These are phyloP conservation scores for Blakeslea trispora DNA, from an alignment of 371 early-diverging fungal genomes.

Conservation along the genomic window DNA sequence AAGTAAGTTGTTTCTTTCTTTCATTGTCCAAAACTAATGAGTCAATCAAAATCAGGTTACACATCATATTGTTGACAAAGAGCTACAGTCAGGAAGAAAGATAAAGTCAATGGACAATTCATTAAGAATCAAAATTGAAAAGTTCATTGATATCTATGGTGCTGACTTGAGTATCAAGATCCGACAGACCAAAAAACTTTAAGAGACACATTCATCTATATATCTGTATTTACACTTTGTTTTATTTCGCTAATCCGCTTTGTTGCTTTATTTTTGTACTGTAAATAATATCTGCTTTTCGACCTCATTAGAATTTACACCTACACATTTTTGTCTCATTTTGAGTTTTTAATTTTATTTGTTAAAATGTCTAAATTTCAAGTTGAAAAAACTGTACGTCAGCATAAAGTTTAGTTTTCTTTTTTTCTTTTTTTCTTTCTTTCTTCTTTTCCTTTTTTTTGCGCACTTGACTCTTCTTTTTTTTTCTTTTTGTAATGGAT, in stretches of 20 bases:
- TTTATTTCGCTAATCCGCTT: no score
- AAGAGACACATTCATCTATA: not conserved
- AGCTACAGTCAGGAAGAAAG: constrained; percentile 39
- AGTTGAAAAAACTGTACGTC: no score
- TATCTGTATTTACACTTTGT: not conserved
- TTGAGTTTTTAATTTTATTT: no score
- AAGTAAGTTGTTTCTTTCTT: constrained; percentile 23
- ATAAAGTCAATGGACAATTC: constrained; percentile 33
- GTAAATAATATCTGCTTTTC: no score
- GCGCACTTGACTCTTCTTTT: not conserved
- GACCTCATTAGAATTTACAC: no score
- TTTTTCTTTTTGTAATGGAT: not conserved
- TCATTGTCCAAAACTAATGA: not conserved
- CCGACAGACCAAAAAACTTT: not conserved
- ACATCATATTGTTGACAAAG: constrained; percentile 52
- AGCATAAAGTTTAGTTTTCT: no score
- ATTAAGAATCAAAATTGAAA: constrained; percentile 43
- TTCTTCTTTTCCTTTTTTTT: not conserved
- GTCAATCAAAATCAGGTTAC: constrained; percentile 36
- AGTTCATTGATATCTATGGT: constrained; percentile 50
- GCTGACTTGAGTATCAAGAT: constrained; percentile 19
- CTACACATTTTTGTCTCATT: no score
- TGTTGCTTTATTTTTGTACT: no score
- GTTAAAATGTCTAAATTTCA: no score
- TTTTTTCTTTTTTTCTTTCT: no score